A percentile compares a stretch with the other conserved stretches of the same genome.
Conservation (phyloP, 2,329 filamentous ascomycete species). For the Ophiostoma perfectum region DNA sequence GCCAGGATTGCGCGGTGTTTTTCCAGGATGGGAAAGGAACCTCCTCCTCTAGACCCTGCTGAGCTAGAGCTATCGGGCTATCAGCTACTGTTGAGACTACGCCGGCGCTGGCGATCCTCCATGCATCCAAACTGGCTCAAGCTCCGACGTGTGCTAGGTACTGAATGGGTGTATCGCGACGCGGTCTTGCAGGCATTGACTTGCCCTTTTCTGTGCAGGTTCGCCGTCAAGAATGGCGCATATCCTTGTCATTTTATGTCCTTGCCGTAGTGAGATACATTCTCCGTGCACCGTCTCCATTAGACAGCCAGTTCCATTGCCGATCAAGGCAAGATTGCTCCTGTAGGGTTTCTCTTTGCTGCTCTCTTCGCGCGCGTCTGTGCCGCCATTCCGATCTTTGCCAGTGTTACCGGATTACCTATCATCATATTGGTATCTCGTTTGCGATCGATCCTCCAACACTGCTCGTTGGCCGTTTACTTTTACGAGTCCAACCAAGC, state of each 20-base stretch:
- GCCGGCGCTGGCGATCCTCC: not conserved
- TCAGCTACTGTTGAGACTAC: too few relatives aligned
- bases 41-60: not conserved
- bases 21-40: not conserved
- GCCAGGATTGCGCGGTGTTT: conserved; percentile 5
- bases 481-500: too few relatives aligned
- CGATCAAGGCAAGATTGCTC: not conserved
- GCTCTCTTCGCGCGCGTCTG: not conserved
- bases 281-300: too few relatives aligned
- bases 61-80: not conserved
- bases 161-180: not conserved
- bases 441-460: too few relatives aligned
- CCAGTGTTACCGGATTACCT: too few relatives aligned
- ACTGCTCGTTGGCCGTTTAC: too few relatives aligned
- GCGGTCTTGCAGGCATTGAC: not conserved
- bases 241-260: not conserved
- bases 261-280: not conserved
- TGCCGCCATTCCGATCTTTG: not conserved
- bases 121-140: not conserved
- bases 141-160: not conserved
- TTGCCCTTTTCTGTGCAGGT: not conserved
- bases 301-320: too few relatives aligned
- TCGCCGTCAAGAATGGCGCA: too few relatives aligned
- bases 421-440: too few relatives aligned
- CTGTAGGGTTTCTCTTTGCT: not conserved